Evolutionary conservation across 2,329 filamentous ascomycete genomes (phyloP), one percentile per base, ranked within the genome.

Genomic region (Thelonectria olida): DNA sequence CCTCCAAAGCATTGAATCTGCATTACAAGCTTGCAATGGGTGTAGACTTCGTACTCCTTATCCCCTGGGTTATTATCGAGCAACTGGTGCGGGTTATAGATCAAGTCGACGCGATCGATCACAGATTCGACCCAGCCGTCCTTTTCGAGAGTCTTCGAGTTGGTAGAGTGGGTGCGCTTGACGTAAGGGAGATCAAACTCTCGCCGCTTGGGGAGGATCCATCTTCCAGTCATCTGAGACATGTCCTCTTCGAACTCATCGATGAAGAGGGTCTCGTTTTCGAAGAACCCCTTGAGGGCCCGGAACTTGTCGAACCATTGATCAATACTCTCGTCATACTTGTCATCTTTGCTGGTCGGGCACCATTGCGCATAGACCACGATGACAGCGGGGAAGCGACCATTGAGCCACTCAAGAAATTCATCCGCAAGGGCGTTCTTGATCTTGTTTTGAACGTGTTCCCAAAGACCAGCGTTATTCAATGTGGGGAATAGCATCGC

Each of bases 321-420:
- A 45, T 77, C 65, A 2, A 69, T 65, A 39, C 69, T 66, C 44
- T 66, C 64, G 42, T 78, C 76, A 60, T 77, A 77, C 51, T 64
- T 64, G 62, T 81, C 79, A 2, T 65, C 67, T 51, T 69, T 68
- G 53, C 52, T 69, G 20, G 79, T 75, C 1, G 81, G 80, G 1
- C 81, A 79, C 78, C 80, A 84, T 59, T 84, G 81, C 4, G 81
- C 82, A 42, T 82, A 84, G 12, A 84, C 74, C 5, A 83, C 68
- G 19, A 84, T 81, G 0, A 73, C 67, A 0, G 76, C 73, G 1
- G 79, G 79, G 74, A 77, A 81, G 7, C 67, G 71, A 23, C 75
- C 73, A 4, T 74, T 55, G 1, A 77, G 75, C 41, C 78, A 65
- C 13, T 76, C 65, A 5, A 78, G 75, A 42, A 79, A 75, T 10